Evolutionary conservation across 345 rosid species (phyloP), one percentile per base, ranked within the genome.

Genomic region (Euphorbia lathyris): DNA sequence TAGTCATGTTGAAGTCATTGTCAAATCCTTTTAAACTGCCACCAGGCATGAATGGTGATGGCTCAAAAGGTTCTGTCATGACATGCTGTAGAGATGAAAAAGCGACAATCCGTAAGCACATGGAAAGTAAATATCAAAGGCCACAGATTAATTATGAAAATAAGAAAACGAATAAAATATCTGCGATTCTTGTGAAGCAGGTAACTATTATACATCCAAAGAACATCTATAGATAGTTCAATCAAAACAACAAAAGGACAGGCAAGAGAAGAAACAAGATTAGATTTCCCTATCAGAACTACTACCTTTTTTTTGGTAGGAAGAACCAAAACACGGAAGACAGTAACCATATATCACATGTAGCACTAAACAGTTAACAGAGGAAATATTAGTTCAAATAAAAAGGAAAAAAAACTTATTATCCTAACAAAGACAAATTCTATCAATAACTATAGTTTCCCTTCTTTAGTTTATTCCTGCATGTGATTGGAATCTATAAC

Each of bases 41-140:
- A 79, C 81, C 86, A 65, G 97, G 88, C 86, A 90, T 77, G 79
- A 90, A 86, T 23, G 98, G 98, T 1, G 97, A 92, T 79, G 92
- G 91, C 83, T 94, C 92, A 78, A 94, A 91, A 65, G 98, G 96
- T 77, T 88, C 99, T 32, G 96, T 83, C 19, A 92, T 90, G 71
- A 87, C 88, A 80, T 90, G 97, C 99, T 95, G 97, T 72, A 73
- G 77, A 71, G 38, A 66, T 48, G 83, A 65, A 9, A 70, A 63
- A 76, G 64, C 75, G 70, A 50, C 71, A 59, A 52, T 52, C 51
- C 13, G 7, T 63, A 60, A 60, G 30, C 25, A 48, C 26, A 11
- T 2, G 42, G 5, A 52, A 29, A 36, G 25, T 25, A 29, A 63
- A 36, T 22, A 48, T n/a, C n/a, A n/a, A n/a, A n/a, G n/a, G n/a